Conservation (phyloP, 1,284 basidiomycete species). For the Lentinula novae-zelandiae region DNA sequence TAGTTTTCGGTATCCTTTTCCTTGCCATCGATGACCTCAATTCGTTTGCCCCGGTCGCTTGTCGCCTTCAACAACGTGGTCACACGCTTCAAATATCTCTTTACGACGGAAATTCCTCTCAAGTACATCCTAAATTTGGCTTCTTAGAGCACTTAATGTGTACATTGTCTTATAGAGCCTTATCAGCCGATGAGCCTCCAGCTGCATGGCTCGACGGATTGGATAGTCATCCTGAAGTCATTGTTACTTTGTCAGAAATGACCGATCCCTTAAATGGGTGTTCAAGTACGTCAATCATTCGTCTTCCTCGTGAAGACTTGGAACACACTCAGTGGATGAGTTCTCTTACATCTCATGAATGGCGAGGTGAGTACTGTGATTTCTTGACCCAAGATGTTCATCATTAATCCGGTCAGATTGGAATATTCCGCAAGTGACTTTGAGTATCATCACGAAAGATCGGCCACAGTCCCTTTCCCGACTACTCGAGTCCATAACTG, state of each 20-base stretch:
- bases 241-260: slow-evolving; percentile 30
- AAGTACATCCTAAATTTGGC: neutral
- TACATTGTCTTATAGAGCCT: slow-evolving; percentile 16
- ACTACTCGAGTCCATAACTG: slow-evolving; percentile 59
- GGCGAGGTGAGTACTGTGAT: slow-evolving; percentile 40
- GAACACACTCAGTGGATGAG: slow-evolving; percentile 63
- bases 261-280: slow-evolving; percentile 15
- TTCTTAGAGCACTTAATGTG: slow-evolving; percentile 9
- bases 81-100: slow-evolving; percentile 33
- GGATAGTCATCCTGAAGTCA: slow-evolving; percentile 23
- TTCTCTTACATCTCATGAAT: slow-evolving; percentile 50
- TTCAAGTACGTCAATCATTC: slow-evolving; percentile 32
- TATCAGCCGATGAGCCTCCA: neutral
- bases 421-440: slow-evolving; percentile 62
- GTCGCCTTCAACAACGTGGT: slow-evolving; percentile 37
- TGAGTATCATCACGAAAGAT: slow-evolving; percentile 74
- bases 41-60: slow-evolving; percentile 39
- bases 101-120: slow-evolving; percentile 18
- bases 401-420: slow-evolving; percentile 49
- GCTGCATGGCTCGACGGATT: slow-evolving; percentile 1
- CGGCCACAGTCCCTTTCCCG: slow-evolving; percentile 69
- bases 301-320: slow-evolving; percentile 50
- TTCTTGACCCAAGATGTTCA: neutral
- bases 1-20: slow-evolving; percentile 30
- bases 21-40: slow-evolving; percentile 37